Percentiles rank a stretch among this genome's conserved stretches.
These are phyloP conservation scores for Aspergillus tamarii DNA, from an alignment of 2,329 filamentous ascomycete genomes.

Conservation along the genomic window DNA sequence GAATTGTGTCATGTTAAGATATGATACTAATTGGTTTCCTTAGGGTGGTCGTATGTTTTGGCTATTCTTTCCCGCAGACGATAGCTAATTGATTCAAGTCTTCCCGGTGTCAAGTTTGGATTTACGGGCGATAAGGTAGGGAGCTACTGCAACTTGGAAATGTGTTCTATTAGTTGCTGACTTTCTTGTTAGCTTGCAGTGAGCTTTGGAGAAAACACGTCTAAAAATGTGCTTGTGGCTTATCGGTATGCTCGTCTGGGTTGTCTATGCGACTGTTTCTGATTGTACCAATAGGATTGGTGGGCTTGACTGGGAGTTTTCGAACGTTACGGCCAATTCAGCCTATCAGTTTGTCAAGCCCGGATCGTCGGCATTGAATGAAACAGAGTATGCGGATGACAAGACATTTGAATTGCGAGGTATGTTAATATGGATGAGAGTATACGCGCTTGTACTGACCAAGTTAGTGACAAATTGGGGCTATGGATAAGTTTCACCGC, in stretches of 20 bases:
- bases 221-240: slow-evolving; percentile 55
- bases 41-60: slow-evolving; percentile 57
- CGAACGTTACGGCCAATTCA: slow-evolving; percentile 59
- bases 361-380: slow-evolving; percentile 43
- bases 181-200: slow-evolving; percentile 47
- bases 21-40: neutral
- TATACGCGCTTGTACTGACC: neutral
- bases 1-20: neutral
- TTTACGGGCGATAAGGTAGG: slow-evolving; percentile 55
- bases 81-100: slow-evolving; percentile 30
- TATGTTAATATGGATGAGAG: slow-evolving; percentile 10
- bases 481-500: slow-evolving; percentile 47
- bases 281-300: slow-evolving; percentile 45
- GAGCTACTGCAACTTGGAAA: neutral
- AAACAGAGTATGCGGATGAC: slow-evolving; percentile 44
- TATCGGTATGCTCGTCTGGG: slow-evolving; percentile 40
- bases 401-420: slow-evolving; percentile 58
- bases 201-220: slow-evolving; percentile 57
- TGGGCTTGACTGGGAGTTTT: slow-evolving; percentile 63
- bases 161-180: neutral
- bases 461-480: slow-evolving; percentile 61
- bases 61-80: neutral
- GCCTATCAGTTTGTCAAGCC: slow-evolving; percentile 59
- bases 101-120: slow-evolving; percentile 58
- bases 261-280: neutral